These are phyloP conservation scores for Chytriomyces hyalinus DNA, from an alignment of 192 early-diverging fungal genomes.

Conservation along the genomic window DNA sequence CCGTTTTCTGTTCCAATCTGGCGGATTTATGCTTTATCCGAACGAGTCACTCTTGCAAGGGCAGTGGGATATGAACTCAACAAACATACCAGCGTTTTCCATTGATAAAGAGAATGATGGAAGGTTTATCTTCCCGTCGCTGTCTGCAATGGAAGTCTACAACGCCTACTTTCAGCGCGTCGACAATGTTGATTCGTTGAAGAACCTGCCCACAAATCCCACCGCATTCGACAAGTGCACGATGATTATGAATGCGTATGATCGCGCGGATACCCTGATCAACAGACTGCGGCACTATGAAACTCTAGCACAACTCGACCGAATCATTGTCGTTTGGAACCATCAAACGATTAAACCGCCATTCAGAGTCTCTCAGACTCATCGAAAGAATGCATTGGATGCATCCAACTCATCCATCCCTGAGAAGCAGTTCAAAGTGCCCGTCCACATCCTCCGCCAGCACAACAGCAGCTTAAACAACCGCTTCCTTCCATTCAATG, in stretches of 20 bases:
- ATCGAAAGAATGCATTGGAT: not conserved
- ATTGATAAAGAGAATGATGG: not conserved
- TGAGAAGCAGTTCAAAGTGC: constrained; percentile 15
- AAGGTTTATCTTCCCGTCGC: not conserved
- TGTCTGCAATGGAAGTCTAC: not conserved
- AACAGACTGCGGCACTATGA: constrained; percentile 37
- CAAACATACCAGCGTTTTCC: not conserved
- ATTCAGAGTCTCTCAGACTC: not conserved
- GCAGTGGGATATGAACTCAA: not conserved
- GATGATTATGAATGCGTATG: constrained; percentile 38
- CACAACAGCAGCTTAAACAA: constrained; percentile 40
- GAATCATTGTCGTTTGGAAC: constrained; percentile 45
- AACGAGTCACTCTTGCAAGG: not conserved
- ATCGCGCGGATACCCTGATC: constrained; percentile 26
- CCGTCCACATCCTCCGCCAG: constrained; percentile 35
- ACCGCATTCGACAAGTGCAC: constrained; percentile 40
- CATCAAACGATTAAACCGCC: constrained; percentile 38
- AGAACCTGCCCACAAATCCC: not conserved
- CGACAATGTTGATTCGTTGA: not conserved
- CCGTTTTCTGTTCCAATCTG: constrained; percentile 21
- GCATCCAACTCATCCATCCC: not conserved
- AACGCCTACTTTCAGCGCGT: constrained; percentile 12
- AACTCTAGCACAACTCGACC: constrained; percentile 22
- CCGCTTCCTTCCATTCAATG: constrained; percentile 37
- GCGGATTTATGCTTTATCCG: constrained; percentile 21